phyloP scores from a whole-genome alignment of 2,329 filamentous ascomycete genomes.

The Beauveria sp. region DNA sequence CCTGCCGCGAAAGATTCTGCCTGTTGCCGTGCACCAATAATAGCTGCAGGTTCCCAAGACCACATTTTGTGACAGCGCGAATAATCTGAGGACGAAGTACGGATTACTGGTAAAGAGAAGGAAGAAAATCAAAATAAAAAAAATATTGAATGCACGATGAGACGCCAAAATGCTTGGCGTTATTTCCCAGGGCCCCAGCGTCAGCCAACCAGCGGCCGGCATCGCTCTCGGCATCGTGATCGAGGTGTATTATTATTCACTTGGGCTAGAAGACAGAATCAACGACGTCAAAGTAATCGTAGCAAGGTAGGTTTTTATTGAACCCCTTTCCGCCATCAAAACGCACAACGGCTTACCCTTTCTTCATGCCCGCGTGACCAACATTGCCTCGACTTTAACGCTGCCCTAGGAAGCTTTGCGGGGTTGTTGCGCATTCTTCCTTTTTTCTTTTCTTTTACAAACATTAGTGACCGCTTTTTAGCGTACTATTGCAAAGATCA shows the following conservation, averaged over 20 bases:
- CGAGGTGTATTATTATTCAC: no score
- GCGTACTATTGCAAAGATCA: no score
- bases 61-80: no score
- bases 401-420: neutral
- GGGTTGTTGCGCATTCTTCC: neutral
- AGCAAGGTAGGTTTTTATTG: no score
- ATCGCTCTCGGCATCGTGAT: neutral
- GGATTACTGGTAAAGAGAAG: neutral
- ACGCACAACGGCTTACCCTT: neutral
- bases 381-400: neutral
- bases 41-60: neutral
- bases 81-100: no score
- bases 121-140: neutral
- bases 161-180: slow-evolving; percentile 10
- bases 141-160: neutral
- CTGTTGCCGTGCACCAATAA: neutral
- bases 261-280: no score
- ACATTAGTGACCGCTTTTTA: no score
- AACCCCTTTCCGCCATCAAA: neutral
- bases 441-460: neutral
- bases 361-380: neutral
- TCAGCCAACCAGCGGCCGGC: neutral
- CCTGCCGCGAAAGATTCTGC: neutral
- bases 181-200: slow-evolving; percentile 1
- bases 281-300: no score